Evolutionary conservation across 306 rosid genomes (phyloP), one percentile per base, ranked within the genome.

Genomic region (Vicia villosa): DNA sequence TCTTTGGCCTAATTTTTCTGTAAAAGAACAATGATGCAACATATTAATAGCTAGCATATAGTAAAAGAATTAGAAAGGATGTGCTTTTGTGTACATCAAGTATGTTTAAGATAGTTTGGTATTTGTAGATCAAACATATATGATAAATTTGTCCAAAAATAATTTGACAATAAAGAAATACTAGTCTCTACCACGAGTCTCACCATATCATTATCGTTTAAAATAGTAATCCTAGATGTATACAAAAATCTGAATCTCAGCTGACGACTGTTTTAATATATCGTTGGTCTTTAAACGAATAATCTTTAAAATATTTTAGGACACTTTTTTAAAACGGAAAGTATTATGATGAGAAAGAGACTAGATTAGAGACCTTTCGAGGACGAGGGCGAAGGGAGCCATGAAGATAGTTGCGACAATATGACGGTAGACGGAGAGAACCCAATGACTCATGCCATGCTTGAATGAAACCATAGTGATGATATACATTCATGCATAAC

Each of bases 1-100:
- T 89, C 89, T 82, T 83, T 7, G 99, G 97, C 42, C 99, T 79
- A 71, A 83, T 85, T 73, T 95, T 95, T 77, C 99, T 95, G 92
- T 1, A 47, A 70, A 60, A 51, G 1, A 52, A 52, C 2, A 4
- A 62, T 10, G 8, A 20, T 20, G 7, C 37, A 45, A 64, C 8
- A 22, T 62, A 30, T n/a, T 7, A 7, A 7, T 28, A 37, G 12
- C 20, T 42, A 37, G 10, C 13, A 38, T 37, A 56, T 37, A 56
- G 13, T 5, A 4, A 28, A 40, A 38, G 8, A 56, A 70, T 5
- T 8, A 32, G 10, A 5, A 13, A 56, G 17, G 5, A 6, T 11
- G 16, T 52, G 5, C 15, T 12, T 34, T 32, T 9, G 20, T 3
- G 20, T 41, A 7, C 16, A 11, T 47, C 63, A 22, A 6, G 1